Evolutionary conservation across 306 rosid genomes (phyloP).

Genomic region (Calophaca sinica): DNA sequence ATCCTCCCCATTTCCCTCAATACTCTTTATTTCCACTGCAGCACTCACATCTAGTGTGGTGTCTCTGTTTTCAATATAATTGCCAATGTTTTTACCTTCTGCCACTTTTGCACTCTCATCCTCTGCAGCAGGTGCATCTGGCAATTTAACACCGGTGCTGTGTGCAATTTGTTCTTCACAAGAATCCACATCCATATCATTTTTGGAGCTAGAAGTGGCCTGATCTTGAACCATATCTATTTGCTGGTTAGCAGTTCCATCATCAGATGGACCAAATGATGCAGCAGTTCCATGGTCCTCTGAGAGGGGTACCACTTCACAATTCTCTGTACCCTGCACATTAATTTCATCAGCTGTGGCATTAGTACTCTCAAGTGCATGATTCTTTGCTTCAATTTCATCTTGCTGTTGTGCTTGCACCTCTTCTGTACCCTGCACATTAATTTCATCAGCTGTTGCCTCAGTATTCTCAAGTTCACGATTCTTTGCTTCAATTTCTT

Average conservation of each 20-base stretch:
- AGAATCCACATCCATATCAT: slow-evolving; percentile 49
- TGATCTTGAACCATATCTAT: slow-evolving; percentile 36
- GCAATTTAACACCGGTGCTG: slow-evolving; percentile 34
- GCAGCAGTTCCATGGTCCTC: slow-evolving; percentile 50
- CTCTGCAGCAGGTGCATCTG: slow-evolving; percentile 45
- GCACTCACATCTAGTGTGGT: slow-evolving; percentile 29
- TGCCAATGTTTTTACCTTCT: slow-evolving; percentile 26
- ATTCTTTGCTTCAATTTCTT: slow-evolving; percentile 61
- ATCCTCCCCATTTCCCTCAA: slow-evolving; percentile 41
- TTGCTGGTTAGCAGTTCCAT: slow-evolving; percentile 52
- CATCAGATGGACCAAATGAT: slow-evolving; percentile 40
- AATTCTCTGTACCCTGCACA: slow-evolving; percentile 45
- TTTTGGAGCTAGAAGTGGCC: slow-evolving; percentile 33
- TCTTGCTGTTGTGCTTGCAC: slow-evolving; percentile 56
- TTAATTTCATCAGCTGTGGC: slow-evolving; percentile 46
- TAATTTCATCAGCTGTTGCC: slow-evolving; percentile 46
- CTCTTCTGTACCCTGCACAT: slow-evolving; percentile 39
- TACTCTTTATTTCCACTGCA: slow-evolving; percentile 35
- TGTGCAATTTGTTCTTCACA: slow-evolving; percentile 34
- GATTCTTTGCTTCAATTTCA: slow-evolving; percentile 58
- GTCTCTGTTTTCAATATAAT: slow-evolving; percentile 21
- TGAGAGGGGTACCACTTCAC: slow-evolving; percentile 35
- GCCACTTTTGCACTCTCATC: slow-evolving; percentile 34
- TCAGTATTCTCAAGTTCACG: slow-evolving; percentile 49
- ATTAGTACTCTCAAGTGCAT: slow-evolving; percentile 51